A percentile compares a stretch with the other conserved stretches of the same genome.
phyloP scores from a whole-genome alignment of 1,284 basidiomycete species.

The Cystobasidium pallidum region DNA sequence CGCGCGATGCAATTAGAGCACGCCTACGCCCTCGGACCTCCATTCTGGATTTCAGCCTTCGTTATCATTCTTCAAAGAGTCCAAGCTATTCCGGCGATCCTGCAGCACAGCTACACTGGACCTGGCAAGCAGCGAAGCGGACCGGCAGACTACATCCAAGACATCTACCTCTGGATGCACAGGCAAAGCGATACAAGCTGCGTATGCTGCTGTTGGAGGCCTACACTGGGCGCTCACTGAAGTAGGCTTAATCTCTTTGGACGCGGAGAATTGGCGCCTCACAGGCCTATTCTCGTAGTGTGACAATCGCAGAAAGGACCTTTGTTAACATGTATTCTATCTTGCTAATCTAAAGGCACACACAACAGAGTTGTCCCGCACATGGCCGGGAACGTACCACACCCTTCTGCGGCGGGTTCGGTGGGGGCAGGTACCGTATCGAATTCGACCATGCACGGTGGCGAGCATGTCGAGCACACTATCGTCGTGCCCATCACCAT shows the following conservation, averaged over 20 bases:
- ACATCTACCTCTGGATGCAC: background rate
- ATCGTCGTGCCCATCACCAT: conserved; percentile 11
- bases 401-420: conserved; percentile 17
- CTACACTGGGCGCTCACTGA: conserved; percentile 7
- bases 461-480: background rate
- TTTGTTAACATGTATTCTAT: background rate
- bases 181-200: background rate
- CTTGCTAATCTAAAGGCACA: background rate
- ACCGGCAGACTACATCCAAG: background rate
- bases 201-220: conserved; percentile 14
- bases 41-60: conserved; percentile 13
- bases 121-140: background rate
- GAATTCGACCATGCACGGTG: conserved; percentile 16
- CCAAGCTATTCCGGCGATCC: background rate
- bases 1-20: conserved; percentile 5
- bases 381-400: conserved; percentile 9
- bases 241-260: background rate
- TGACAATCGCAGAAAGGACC: too few species aligned
- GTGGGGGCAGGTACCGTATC: conserved; percentile 9
- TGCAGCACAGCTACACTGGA: background rate
- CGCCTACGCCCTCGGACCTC: background rate
- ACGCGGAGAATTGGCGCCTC: too few species aligned
- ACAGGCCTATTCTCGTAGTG: too few species aligned
- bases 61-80: background rate
- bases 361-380: conserved; percentile 16